Conservation (phyloP, 176 grass and related monocot genomes). For the Avena atlantica region DNA sequence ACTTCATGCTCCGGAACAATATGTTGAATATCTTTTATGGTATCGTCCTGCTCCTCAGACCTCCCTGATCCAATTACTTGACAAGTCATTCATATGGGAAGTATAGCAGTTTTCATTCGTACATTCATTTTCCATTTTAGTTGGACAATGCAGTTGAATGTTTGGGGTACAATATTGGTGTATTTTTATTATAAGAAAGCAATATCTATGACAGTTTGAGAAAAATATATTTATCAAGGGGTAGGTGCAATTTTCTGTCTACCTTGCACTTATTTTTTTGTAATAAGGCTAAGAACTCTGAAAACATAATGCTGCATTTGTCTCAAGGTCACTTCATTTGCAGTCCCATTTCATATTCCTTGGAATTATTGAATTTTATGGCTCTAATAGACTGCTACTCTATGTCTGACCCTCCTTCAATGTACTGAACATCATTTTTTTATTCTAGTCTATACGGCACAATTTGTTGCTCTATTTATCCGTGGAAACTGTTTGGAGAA, state of each 20-base stretch:
- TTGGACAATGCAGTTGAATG: too few species aligned
- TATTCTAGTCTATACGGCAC: constrained; percentile 71
- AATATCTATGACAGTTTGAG: constrained; percentile 21
- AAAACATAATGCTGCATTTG: not conserved
- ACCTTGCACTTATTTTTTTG: not conserved
- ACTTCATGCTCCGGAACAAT: constrained; percentile 89
- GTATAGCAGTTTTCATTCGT: not conserved
- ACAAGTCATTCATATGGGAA: constrained; percentile 11
- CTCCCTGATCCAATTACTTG: constrained; percentile 2
- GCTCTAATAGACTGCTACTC: constrained; percentile 10
- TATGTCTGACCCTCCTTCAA: constrained; percentile 27
- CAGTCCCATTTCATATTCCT: constrained; percentile 10
- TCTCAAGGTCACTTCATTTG: constrained; percentile 3
- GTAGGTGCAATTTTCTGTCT: constrained; percentile 3
- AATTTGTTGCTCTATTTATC: constrained; percentile 92
- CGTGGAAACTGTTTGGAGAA: constrained; percentile 57
- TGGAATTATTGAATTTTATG: not conserved
- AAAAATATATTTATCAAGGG: not conserved
- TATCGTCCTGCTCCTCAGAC: constrained; percentile 41
- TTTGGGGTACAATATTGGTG: not conserved
- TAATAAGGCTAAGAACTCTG: not conserved
- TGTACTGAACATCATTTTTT: constrained; percentile 29
- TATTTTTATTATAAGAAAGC: not conserved
- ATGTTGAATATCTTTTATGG: constrained; percentile 90
- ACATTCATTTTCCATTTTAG: not conserved